Conservation (phyloP, 805 yeast species). For the Saturnispora zaruensis region DNA sequence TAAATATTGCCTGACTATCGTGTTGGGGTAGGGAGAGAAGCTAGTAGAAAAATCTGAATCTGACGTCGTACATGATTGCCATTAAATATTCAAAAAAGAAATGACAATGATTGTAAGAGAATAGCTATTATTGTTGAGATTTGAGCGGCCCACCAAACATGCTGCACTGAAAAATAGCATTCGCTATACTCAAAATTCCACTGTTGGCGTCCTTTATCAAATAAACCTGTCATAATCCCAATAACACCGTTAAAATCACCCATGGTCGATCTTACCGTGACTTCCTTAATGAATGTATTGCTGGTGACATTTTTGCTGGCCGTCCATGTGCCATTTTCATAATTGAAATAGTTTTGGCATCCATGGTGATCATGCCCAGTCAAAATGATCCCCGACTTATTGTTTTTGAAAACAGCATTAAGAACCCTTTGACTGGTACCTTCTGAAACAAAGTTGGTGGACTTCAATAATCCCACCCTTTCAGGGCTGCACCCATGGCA, state of each 20-base stretch:
- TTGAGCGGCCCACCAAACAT: constrained; percentile 91
- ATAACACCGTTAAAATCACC: constrained; percentile 90
- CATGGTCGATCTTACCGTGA: constrained; percentile 90
- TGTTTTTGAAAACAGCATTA: constrained; percentile 58
- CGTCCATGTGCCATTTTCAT: constrained; percentile 41
- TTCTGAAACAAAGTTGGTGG: constrained; percentile 76
- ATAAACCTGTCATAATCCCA: constrained; percentile 75
- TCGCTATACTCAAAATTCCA: constrained; percentile 66
- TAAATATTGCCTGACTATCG: not conserved
- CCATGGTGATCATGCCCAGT: constrained; percentile 98
- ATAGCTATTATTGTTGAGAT: constrained; percentile 37
- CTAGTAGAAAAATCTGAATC: not conserved
- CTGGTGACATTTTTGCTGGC: constrained; percentile 38
- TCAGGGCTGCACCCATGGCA: constrained; percentile 47
- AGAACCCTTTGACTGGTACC: constrained; percentile 62
- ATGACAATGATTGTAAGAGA: constrained; percentile 27
- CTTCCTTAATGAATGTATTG: constrained; percentile 49
- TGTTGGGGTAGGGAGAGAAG: not conserved
- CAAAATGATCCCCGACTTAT: constrained; percentile 66
- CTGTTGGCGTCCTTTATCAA: constrained; percentile 30
- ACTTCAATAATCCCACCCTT: constrained; percentile 61
- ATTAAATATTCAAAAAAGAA: not conserved
- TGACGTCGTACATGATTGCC: not conserved
- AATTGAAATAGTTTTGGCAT: constrained; percentile 63
- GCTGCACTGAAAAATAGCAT: constrained; percentile 83